These are phyloP conservation scores for Prunus davidiana DNA, from an alignment of 306 rosid genomes.

Conservation along the genomic window DNA sequence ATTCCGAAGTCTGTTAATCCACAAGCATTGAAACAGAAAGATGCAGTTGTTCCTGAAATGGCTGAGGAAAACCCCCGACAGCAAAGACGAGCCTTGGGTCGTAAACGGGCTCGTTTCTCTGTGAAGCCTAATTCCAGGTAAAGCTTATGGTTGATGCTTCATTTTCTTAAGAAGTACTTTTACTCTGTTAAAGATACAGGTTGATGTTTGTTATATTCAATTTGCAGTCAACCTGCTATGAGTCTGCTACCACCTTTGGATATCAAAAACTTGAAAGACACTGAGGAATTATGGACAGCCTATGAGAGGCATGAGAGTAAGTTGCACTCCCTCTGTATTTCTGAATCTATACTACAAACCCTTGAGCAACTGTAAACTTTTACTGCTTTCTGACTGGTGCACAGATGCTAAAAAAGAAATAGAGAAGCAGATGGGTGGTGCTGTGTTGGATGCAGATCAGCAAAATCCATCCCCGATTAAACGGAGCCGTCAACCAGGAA, in stretches of 20 bases:
- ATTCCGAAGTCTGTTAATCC: conserved; percentile 21
- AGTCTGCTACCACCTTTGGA: conserved; percentile 49
- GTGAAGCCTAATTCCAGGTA: conserved; percentile 56
- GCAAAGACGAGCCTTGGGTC: conserved; percentile 72
- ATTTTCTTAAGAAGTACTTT: not conserved
- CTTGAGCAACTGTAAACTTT: not conserved
- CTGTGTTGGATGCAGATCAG: conserved; percentile 37
- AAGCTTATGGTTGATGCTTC: not conserved
- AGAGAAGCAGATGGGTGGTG: conserved; percentile 53
- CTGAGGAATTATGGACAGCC: conserved; percentile 59
- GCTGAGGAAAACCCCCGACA: conserved; percentile 47
- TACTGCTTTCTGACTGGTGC: conserved; percentile 27
- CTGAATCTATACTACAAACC: conserved; percentile 1
- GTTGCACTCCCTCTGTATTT: conserved; percentile 16
- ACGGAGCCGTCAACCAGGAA: conserved; percentile 67
- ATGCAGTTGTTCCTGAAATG: conserved; percentile 24
- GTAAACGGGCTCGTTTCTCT: conserved; percentile 63
- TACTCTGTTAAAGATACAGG: not conserved
- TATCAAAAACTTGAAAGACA: conserved; percentile 52
- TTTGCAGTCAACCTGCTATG: conserved; percentile 49
- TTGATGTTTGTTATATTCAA: conserved; percentile 13
- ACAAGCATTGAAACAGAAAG: conserved; percentile 13
- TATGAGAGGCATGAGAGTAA: conserved; percentile 67
- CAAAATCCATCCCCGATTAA: conserved; percentile 30
- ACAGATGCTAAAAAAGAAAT: conserved; percentile 77